Conservation (phyloP, 371 early-diverging fungal species). For the Mortierella sp. region DNA sequence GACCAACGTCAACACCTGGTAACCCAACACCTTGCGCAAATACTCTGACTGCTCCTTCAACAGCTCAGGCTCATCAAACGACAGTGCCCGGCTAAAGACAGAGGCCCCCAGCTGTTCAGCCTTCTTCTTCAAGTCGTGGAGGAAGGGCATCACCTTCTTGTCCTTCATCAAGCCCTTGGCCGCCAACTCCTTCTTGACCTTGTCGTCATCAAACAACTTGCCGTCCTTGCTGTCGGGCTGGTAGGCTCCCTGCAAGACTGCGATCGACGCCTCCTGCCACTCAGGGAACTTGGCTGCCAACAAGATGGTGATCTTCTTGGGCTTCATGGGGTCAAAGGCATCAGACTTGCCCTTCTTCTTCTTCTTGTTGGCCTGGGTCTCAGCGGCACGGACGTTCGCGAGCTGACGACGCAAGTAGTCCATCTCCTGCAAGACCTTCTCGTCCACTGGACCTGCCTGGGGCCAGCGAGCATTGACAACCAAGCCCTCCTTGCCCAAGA, state of each 20-base stretch:
- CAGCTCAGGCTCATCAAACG: constrained; percentile 83
- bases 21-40: constrained; percentile 65
- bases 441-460: constrained; percentile 70
- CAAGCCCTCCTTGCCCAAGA: constrained; percentile 83
- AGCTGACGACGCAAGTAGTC: constrained; percentile 86
- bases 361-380: constrained; percentile 84
- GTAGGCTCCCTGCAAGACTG: constrained; percentile 77
- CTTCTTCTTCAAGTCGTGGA: constrained; percentile 83
- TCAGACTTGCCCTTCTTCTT: constrained; percentile 79
- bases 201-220: constrained; percentile 77
- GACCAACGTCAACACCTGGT: constrained; percentile 58
- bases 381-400: constrained; percentile 86
- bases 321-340: constrained; percentile 73
- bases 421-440: constrained; percentile 78
- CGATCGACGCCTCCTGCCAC: constrained; percentile 91
- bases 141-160: constrained; percentile 96
- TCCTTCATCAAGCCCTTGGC: constrained; percentile 87
- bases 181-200: constrained; percentile 78
- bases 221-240: constrained; percentile 64
- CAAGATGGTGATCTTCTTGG: constrained; percentile 82
- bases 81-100: constrained; percentile 86
- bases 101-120: constrained; percentile 75
- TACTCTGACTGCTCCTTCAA: constrained; percentile 69
- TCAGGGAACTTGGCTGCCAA: constrained; percentile 90
- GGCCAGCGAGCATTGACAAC: constrained; percentile 86